Conservation (phyloP, 352 stramenopile genomes). For the Phytophthora lateralis region DNA sequence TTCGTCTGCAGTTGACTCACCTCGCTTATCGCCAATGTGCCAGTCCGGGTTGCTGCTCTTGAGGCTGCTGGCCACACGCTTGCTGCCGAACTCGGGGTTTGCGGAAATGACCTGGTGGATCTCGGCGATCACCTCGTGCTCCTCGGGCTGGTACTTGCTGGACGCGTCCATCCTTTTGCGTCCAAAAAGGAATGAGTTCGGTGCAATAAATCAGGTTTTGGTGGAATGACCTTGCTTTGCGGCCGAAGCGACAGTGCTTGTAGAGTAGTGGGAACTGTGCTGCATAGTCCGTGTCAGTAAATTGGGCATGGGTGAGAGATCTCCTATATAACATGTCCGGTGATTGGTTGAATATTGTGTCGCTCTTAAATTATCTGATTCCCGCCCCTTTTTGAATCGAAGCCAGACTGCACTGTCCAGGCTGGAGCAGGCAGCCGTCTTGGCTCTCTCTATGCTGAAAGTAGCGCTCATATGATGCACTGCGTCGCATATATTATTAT, state of each 20-base stretch:
- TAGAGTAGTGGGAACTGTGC: neutral
- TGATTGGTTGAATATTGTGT: neutral
- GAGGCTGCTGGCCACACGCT: slow-evolving; percentile 62
- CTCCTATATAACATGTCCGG: neutral
- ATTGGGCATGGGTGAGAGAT: neutral
- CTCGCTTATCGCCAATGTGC: slow-evolving; percentile 73
- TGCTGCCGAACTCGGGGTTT: slow-evolving; percentile 76
- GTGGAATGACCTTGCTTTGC: neutral
- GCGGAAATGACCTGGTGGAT: slow-evolving; percentile 59
- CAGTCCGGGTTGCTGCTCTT: slow-evolving; percentile 75
- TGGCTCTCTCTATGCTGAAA: neutral
- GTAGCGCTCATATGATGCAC: neutral
- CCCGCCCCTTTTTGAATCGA: slow-evolving; percentile 2
- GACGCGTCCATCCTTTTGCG: slow-evolving; percentile 35
- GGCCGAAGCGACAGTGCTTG: neutral
- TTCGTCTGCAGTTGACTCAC: slow-evolving; percentile 38
- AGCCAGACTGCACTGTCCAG: neutral
- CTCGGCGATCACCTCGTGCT: slow-evolving; percentile 63
- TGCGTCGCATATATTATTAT: neutral
- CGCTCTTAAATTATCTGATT: neutral
- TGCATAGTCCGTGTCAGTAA: slow-evolving; percentile 4
- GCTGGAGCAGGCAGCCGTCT: neutral
- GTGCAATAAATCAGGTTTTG: slow-evolving; percentile 30
- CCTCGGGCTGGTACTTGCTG: slow-evolving; percentile 59
- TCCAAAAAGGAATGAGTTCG: slow-evolving; percentile 6